phyloP scores from a whole-genome alignment of 73 alveolate species.

The Tetrahymena elliotti region DNA sequence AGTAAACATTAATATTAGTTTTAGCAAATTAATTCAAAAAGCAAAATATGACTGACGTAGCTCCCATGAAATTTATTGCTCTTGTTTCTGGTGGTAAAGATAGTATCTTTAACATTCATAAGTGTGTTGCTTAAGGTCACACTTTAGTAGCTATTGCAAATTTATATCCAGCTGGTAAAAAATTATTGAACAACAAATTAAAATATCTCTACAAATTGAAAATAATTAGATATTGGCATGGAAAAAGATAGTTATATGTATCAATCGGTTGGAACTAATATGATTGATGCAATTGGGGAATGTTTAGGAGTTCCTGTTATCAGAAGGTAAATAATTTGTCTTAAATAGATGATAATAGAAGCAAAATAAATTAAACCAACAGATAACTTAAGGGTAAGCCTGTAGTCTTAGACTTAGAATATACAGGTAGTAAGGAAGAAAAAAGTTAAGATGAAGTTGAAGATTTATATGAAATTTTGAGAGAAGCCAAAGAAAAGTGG shows the following conservation, averaged over 20 bases:
- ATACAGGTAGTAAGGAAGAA: conserved; percentile 13
- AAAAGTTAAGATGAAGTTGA: conserved; percentile 86
- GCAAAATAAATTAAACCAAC: conserved; percentile 30
- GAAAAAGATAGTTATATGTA: conserved; percentile 93
- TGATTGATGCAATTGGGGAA: conserved; percentile 78
- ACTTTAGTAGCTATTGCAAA: conserved; percentile 78
- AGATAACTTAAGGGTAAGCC: conserved; percentile 46
- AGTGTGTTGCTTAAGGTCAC: conserved; percentile 79
- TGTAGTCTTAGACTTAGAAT: conserved; percentile 1
- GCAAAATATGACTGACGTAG: background rate
- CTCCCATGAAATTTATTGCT: conserved; percentile 42
- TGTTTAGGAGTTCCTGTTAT: conserved; percentile 77
- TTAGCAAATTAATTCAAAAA: background rate
- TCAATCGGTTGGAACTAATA: conserved; percentile 89
- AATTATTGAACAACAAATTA: background rate
- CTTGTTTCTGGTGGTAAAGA: conserved; percentile 51
- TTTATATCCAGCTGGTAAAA: conserved; percentile 56
- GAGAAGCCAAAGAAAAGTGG: conserved; percentile 60
- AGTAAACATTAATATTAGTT: background rate
- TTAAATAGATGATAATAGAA: conserved; percentile 55
- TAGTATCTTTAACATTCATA: conserved; percentile 59
- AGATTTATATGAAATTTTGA: conserved; percentile 79
- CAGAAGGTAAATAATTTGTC: conserved; percentile 55
- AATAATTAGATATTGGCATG: background rate
- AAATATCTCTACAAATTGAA: too few relatives aligned